phyloP scores from a whole-genome alignment of 225 moss, liverwort and hornwort genomes.

The Physcomitrellopsis africana region DNA sequence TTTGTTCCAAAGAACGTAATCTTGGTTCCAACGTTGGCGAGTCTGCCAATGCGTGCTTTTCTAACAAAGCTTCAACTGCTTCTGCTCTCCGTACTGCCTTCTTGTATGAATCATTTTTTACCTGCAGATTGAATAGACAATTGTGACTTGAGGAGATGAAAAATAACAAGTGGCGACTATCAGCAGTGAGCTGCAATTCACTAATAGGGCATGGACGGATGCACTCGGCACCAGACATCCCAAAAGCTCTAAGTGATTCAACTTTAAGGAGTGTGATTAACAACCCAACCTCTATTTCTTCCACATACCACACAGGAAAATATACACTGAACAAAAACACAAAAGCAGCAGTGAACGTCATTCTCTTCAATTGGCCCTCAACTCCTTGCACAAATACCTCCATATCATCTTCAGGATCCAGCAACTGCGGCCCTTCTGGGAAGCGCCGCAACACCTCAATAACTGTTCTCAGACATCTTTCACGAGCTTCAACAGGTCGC shows the following conservation, averaged over 20 bases:
- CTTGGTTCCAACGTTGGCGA: conserved; percentile 67
- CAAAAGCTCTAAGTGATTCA: neutral
- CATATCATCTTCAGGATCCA: conserved; percentile 99
- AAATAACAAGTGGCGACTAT: conserved; percentile 6
- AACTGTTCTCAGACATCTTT: conserved; percentile 84
- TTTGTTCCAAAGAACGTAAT: conserved; percentile 61
- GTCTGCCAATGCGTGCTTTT: conserved; percentile 67
- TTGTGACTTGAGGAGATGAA: neutral
- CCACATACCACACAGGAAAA: neutral
- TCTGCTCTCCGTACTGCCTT: conserved; percentile 80
- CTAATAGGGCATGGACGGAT: neutral
- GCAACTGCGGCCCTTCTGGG: conserved; percentile 82
- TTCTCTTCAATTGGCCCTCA: neutral
- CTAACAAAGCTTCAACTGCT: conserved; percentile 84
- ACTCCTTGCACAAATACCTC: conserved; percentile 52
- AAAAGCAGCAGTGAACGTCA: conserved; percentile 12
- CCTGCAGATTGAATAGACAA: conserved; percentile 44
- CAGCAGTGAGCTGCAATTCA: conserved; percentile 2
- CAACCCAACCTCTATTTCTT: neutral
- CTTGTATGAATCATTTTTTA: conserved; percentile 75
- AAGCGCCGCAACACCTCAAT: conserved; percentile 89
- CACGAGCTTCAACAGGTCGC: conserved; percentile 86
- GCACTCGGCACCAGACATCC: neutral
- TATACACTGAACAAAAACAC: neutral
- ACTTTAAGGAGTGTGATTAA: neutral